A percentile compares a stretch with the other conserved stretches of the same genome.
Conservation (phyloP, 495 filamentous ascomycete genomes). For the Parathielavia appendiculata region DNA sequence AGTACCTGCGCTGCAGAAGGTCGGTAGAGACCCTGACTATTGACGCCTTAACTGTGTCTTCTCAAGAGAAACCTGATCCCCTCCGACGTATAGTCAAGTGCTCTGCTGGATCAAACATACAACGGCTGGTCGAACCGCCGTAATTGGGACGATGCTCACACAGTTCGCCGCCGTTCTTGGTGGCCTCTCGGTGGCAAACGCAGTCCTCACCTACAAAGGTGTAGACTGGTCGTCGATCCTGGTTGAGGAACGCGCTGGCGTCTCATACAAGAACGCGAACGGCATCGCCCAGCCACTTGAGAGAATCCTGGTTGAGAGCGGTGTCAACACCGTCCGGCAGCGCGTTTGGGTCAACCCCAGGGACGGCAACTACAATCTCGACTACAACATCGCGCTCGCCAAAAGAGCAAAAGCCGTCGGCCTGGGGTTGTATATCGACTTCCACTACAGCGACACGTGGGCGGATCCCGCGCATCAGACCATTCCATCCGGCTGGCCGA, state of each 20-base stretch:
- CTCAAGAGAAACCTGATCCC: too few species aligned
- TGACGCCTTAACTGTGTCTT: too few species aligned
- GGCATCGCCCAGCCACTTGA: constrained; percentile 55
- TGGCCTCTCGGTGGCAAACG: constrained; percentile 23
- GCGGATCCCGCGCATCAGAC: constrained; percentile 43
- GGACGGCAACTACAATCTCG: constrained; percentile 60
- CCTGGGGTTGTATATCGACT: constrained; percentile 60
- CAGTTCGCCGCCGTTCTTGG: constrained; percentile 17
- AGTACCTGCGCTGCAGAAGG: too few species aligned
- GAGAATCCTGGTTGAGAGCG: constrained; percentile 55
- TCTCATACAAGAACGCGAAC: constrained; percentile 53
- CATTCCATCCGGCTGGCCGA: constrained; percentile 58
- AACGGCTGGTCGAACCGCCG: background rate
- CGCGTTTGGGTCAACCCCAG: constrained; percentile 67
- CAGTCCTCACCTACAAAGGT: constrained; percentile 58
- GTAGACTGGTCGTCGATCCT: constrained; percentile 70
- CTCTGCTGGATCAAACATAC: too few species aligned
- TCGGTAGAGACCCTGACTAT: too few species aligned
- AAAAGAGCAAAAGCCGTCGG: constrained; percentile 59
- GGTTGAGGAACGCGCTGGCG: constrained; percentile 57
- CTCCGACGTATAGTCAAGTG: too few species aligned
- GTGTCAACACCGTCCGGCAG: constrained; percentile 67
- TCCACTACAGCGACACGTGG: constrained; percentile 69
- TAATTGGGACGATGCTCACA: constrained; percentile 19
- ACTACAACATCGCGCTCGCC: constrained; percentile 64